Evolutionary conservation across 2,329 filamentous ascomycete species (phyloP).

Genomic region (Lachnellula arida): DNA sequence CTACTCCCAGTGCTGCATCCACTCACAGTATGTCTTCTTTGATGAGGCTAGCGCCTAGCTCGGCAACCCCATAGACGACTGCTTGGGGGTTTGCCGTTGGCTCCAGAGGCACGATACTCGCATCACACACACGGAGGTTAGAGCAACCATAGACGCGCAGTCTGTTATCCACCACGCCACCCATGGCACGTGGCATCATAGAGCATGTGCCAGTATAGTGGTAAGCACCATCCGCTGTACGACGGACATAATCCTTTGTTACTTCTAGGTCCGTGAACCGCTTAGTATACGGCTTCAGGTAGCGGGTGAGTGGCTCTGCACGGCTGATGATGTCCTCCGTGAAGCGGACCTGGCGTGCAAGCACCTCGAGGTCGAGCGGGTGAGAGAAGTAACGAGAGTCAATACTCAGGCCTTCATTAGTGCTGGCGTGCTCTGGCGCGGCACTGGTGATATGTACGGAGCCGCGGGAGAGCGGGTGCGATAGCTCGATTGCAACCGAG

Average conservation of each 20-base stretch:
- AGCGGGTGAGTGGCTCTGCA: background rate
- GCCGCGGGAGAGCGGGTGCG: background rate
- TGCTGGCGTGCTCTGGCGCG: background rate
- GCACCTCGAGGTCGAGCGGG: background rate
- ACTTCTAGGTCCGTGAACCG: background rate
- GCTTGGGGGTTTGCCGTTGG: conserved; percentile 16
- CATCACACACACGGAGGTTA: conserved; percentile 21
- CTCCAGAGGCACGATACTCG: conserved; percentile 22
- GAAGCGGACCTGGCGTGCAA: background rate
- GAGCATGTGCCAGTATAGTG: conserved; percentile 21
- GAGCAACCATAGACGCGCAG: conserved; percentile 19
- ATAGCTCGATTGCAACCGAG: background rate
- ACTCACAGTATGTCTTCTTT: background rate
- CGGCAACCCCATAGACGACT: conserved; percentile 21
- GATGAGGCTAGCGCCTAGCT: conserved; percentile 21
- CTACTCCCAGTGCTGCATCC: background rate
- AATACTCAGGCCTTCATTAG: background rate
- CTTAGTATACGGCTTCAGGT: background rate
- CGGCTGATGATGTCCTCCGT: background rate
- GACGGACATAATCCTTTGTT: conserved; percentile 9
- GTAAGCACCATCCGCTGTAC: conserved; percentile 12
- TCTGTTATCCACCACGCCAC: conserved; percentile 20
- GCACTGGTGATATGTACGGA: conserved; percentile 4
- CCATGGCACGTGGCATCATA: conserved; percentile 17
- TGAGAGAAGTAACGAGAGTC: background rate